Conservation (phyloP, 257 asterid species). For the Przewalskia tangutica region DNA sequence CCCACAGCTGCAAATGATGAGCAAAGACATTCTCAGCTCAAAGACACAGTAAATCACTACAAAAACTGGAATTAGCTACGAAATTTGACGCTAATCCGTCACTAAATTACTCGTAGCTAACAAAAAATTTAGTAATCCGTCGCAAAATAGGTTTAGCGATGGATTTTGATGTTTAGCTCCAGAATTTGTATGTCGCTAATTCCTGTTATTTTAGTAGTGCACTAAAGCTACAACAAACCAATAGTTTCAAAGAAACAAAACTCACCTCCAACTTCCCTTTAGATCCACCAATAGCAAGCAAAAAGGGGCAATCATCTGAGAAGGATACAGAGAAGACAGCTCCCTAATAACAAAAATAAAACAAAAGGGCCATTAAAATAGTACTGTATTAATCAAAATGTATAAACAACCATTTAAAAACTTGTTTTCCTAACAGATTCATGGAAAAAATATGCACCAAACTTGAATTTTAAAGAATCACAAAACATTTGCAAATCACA, state of each 20-base stretch:
- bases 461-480: neutral
- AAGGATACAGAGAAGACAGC: conserved; percentile 73
- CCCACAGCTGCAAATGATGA: conserved; percentile 50
- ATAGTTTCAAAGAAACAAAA: neutral
- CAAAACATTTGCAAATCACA: neutral
- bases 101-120: too few relatives aligned
- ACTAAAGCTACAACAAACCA: too few relatives aligned
- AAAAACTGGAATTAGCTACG: too few relatives aligned
- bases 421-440: neutral
- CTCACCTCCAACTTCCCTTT: conserved; percentile 70
- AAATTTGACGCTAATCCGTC: too few relatives aligned
- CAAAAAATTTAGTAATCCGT: too few relatives aligned
- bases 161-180: too few relatives aligned
- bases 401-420: neutral
- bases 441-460: neutral
- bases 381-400: neutral
- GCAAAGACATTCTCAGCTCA: neutral
- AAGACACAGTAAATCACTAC: neutral
- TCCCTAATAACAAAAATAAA: conserved; percentile 44
- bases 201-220: too few relatives aligned
- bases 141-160: too few relatives aligned
- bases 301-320: conserved; percentile 63
- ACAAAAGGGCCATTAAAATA: neutral
- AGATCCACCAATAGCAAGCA: conserved; percentile 79
- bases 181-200: too few relatives aligned